Base-by-base conservation (phyloP, 176 grass and related monocot genomes). In the Guadua angustifolia region DNA sequence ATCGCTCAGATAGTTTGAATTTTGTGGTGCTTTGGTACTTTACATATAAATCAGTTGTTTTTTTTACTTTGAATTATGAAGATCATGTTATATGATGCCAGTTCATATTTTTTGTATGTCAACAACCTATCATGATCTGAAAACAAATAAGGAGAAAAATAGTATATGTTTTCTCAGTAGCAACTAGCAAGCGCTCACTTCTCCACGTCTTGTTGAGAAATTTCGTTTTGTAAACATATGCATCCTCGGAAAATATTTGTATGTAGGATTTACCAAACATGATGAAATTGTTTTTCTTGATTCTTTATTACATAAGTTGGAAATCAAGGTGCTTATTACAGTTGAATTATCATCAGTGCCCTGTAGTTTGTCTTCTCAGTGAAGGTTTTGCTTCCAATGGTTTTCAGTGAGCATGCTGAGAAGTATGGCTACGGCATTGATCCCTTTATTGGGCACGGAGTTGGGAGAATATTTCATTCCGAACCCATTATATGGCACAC, bases 401-500 rank as follows among this genome's bases (percentile, higher is more conserved):
- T 40, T 88, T 62, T 62, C 83, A 98, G 93, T 81, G 90, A 94
- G 36, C 67, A 85, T 74, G 96, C 86, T 10, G 78, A 81, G 58
- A 90, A 85, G 67, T 84, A 93, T 29, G 89, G 85, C 9, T 98
- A 90, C 64, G 17, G 68, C 74, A 74, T 98, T 18, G 91, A 98
- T 62, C 88, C 75, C 16, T 98, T 98, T 71, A 74, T 98, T 38
- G 93, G 95, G 16, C 93, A 98, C 10, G 95, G 95, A 69, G 80
- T 98, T 35, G 93, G 95, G 71, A 90, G 16, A 84, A 66, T 92
- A 63, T 98, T 98, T 86, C 95, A 98, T 65, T 98, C 89, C 36
- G 89, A 95, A 65, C 95, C 93, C 77, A 83, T 98, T 46, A 98
- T 98, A 80, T 90, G 85, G 70, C 91, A 92, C 53, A 77, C 84